phyloP scores from a whole-genome alignment of 164 flowering plant genomes.

The Buxus sempervirens region DNA sequence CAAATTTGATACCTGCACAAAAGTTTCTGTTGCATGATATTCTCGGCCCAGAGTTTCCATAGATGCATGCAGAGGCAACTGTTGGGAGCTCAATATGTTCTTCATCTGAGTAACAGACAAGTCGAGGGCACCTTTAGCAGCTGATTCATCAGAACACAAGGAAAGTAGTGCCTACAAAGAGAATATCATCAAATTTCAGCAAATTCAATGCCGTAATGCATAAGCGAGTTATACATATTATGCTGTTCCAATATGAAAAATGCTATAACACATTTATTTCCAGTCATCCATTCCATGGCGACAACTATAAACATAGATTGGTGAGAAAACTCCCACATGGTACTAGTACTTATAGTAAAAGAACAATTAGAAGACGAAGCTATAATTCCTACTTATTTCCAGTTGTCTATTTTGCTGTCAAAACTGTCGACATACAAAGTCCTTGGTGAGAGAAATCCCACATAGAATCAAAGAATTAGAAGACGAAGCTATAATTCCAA shows the following conservation, averaged over 20 bases:
- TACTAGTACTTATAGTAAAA: too few species aligned
- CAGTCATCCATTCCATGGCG: neutral
- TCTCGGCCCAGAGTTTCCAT: conserved; percentile 91
- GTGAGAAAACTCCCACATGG: too few species aligned
- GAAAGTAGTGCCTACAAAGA: conserved; percentile 77
- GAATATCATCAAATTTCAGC: conserved; percentile 13
- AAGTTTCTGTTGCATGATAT: conserved; percentile 94
- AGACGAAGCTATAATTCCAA: too few species aligned
- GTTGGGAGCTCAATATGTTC: conserved; percentile 69
- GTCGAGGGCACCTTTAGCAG: conserved; percentile 89
- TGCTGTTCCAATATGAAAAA: neutral
- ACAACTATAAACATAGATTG: neutral
- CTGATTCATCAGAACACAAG: conserved; percentile 79
- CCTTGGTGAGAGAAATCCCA: too few species aligned
- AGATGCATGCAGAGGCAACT: conserved; percentile 81
- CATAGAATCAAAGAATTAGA: too few species aligned
- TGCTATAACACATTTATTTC: neutral
- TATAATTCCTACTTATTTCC: too few species aligned
- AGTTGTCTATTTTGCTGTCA: too few species aligned
- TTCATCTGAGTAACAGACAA: conserved; percentile 86
- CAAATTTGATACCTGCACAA: conserved; percentile 68
- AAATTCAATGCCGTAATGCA: neutral
- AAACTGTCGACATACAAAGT: too few species aligned
- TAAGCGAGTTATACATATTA: neutral
- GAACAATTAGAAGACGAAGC: too few species aligned